Percentiles rank a stretch among this genome's conserved stretches.
Evolutionary conservation across 148 eudicot species (phyloP).

Genomic region (Fallopia convolvulus): DNA sequence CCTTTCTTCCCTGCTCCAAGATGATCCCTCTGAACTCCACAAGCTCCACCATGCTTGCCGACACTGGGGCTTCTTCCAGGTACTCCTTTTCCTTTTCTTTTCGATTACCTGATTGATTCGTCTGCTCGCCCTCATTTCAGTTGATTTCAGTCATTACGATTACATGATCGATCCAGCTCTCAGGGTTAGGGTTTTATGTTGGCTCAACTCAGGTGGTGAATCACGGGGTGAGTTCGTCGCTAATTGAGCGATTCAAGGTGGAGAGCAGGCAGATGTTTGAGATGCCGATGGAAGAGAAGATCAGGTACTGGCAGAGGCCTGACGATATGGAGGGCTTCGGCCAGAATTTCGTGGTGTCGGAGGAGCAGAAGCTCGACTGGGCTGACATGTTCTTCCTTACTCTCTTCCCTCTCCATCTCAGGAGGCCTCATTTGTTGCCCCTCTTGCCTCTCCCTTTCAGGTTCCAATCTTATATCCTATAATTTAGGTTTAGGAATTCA

Average conservation of each 20-base stretch:
- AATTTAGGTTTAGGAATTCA: too few species aligned
- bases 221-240: neutral
- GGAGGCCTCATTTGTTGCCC: conserved; percentile 21
- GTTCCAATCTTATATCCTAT: neutral
- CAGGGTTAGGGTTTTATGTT: neutral
- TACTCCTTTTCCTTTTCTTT: neutral
- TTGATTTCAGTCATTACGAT: too few species aligned
- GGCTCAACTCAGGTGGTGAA: neutral
- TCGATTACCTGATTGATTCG: neutral
- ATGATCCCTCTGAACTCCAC: conserved; percentile 14
- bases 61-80: conserved; percentile 37
- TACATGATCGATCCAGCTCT: neutral
- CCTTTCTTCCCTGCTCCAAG: conserved; percentile 18
- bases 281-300: conserved; percentile 28
- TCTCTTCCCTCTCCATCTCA: conserved; percentile 19
- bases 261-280: conserved; percentile 13
- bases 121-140: too few species aligned
- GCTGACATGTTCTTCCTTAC: conserved; percentile 19
- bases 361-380: conserved; percentile 35
- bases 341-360: conserved; percentile 26
- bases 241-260: conserved; percentile 4
- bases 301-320: conserved; percentile 20
- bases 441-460: conserved; percentile 20
- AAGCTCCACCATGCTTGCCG: conserved; percentile 25
- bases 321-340: conserved; percentile 27